Evolutionary conservation across 257 asterid species (phyloP), one percentile per base, ranked within the genome.

Genomic region (Nicotiana sylvestris): DNA sequence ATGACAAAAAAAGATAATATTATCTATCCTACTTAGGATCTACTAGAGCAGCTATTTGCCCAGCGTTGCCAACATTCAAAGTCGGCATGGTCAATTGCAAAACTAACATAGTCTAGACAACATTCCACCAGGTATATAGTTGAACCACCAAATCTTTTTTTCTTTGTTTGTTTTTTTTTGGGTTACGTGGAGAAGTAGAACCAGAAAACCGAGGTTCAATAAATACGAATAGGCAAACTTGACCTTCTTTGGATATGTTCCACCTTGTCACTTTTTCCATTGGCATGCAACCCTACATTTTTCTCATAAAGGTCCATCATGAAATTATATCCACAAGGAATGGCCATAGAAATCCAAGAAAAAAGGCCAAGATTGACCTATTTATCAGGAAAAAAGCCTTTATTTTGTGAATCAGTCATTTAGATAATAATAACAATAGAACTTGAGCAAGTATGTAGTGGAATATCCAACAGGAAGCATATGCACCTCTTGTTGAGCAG

Each of bases 401-500:
- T 27, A 74, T 27, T 27, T 51, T 15, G 43, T 49, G 43, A 74
- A 74, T 49, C 62, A 74, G 15, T 49, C 27, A 49, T 27, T 9
- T 27, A 27, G 12, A 49, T 37, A 37, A 37, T 37, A 43, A 43
- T 43, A 43, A 43, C 46, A 46, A 72, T 74, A 74, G 32, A 74
- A 74, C 80, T 15, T 49, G 29, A 46, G 7, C 62, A 74, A 74
- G 16, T 35, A 32, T 16, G 80, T 17, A 51, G 4, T 46, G 53
- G 29, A 51, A 74, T 49, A 74, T 74, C 25, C 62, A 74, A 49
- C 39, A 81, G 77, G 61, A 51, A 62, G 78, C 56, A 65, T 25
- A 81, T 39, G 16, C 43, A 96, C 99, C 98, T 96, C 97, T 88
- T 96, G 98, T 77, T 96, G 97, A 77, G 89, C 84, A 82, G 99